Base-by-base conservation (phyloP, 2,329 filamentous ascomycete genomes). In the Tolypocladium inflatum region DNA sequence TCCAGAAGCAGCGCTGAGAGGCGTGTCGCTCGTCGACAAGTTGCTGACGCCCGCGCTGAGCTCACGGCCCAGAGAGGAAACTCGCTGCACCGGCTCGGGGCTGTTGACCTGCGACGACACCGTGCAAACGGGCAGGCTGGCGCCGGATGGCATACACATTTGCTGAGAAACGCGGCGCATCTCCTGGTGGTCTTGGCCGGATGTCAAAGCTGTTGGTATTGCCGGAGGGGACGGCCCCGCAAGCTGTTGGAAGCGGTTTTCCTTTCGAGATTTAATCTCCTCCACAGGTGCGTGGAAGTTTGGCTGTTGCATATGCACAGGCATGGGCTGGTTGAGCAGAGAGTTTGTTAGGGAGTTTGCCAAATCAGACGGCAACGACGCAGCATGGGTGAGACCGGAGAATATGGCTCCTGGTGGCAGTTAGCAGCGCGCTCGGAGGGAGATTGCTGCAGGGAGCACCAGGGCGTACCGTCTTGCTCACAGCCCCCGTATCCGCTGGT, bases 311-410 rank as follows among this genome's bases (percentile, higher is more conserved):
- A 69, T 59, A 4, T 73, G 69, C 3, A 75, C 64, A 0, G 75
- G 71, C 37, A 73, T 66, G 13, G 78, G 74, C 56, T 81, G 78
- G 54, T 78, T 79, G 35, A 81, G 68, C 43, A 82, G 66, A 0
- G 78, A 80, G 57, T 76, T 72, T 0, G 77, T 77, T 55, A 81
- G 67, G n/a, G 75, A 72, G 7, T 71, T 70, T 6, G 75, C 72
- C 5, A 79, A 65, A 39, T 76, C 74, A 2, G 70, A 58, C 2
- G 68, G 62, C 4, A 70, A 58, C 7, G 55, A 55, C 23, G 59
- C 43, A 23, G 58, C 57, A 37, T 66, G 55, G 10, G 61, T 54
- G 30, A 65, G 61, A 19, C 63, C 52, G 15, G 65, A 64, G 45
- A 66, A 65, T 11, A 62, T 57, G 33, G 58, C 38, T 17, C 55